A percentile compares a stretch with the other conserved stretches of the same genome.
Conservation (phyloP, 2,329 filamentous ascomycete species). For the Emmonsiellopsis sp. region DNA sequence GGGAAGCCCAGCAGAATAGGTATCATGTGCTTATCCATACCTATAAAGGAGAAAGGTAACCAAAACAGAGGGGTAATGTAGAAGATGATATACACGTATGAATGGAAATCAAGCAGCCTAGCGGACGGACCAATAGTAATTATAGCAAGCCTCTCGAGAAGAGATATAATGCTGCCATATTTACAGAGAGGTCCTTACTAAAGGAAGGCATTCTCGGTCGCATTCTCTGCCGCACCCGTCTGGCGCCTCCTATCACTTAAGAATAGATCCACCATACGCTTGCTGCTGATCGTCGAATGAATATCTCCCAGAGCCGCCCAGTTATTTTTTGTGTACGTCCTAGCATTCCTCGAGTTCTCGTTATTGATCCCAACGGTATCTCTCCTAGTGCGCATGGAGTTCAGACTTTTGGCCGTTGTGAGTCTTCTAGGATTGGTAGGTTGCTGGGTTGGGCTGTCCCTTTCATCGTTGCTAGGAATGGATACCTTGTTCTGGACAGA, state of each 20-base stretch:
- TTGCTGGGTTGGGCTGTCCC: neutral
- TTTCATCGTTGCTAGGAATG: slow-evolving; percentile 1
- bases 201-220: slow-evolving; percentile 11
- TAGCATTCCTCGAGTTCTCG: slow-evolving; percentile 8
- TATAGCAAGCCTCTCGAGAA: too few relatives aligned
- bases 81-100: too few relatives aligned
- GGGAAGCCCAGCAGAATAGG: too few relatives aligned
- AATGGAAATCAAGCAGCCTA: too few relatives aligned
- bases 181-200: neutral
- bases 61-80: too few relatives aligned
- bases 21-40: too few relatives aligned
- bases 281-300: slow-evolving; percentile 13
- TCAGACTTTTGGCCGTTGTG: slow-evolving; percentile 4
- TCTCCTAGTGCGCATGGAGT: slow-evolving; percentile 5
- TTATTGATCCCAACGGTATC: slow-evolving; percentile 7
- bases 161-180: neutral
- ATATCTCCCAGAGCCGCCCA: slow-evolving; percentile 7
- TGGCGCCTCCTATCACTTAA: slow-evolving; percentile 12
- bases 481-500: slow-evolving; percentile 1
- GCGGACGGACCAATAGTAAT: too few relatives aligned
- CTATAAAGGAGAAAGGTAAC: too few relatives aligned
- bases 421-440: slow-evolving; percentile 4
- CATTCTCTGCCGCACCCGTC: slow-evolving; percentile 9
- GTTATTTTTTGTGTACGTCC: neutral
- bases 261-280: slow-evolving; percentile 16